Percentiles rank a stretch among this genome's conserved stretches.
These are phyloP conservation scores for Penicillium sclerotigenum DNA, from an alignment of 2,329 filamentous ascomycete species.

Conservation along the genomic window DNA sequence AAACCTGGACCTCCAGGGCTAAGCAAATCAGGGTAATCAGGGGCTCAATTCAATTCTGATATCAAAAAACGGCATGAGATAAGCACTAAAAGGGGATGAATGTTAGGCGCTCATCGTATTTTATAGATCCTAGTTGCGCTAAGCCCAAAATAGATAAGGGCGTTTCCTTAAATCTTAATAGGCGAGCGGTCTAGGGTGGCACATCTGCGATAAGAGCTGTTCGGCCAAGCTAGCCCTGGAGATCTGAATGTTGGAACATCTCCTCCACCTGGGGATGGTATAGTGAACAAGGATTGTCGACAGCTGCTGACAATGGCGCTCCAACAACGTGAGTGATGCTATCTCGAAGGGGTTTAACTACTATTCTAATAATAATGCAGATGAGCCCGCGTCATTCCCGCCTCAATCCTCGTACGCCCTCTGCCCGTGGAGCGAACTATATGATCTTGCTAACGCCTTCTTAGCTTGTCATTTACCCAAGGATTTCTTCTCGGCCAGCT, in stretches of 20 bases:
- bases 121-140: neutral
- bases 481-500: constrained; percentile 91
- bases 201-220: constrained; percentile 15
- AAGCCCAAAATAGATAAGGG: neutral
- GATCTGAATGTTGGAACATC: constrained; percentile 17
- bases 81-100: neutral
- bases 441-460: constrained; percentile 16
- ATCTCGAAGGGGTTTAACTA: too few species aligned
- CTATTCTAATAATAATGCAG: constrained; percentile 23
- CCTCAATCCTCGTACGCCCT: constrained; percentile 43
- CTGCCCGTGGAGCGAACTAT: constrained; percentile 12
- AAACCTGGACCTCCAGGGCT: neutral
- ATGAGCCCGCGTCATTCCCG: constrained; percentile 29
- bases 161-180: neutral
- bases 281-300: constrained; percentile 21
- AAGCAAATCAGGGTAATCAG: neutral
- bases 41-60: neutral
- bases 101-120: neutral
- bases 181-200: neutral
- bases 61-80: neutral
- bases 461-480: constrained; percentile 83
- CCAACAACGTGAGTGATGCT: constrained; percentile 28
- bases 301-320: constrained; percentile 32
- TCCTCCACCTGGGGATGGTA: constrained; percentile 22
- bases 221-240: constrained; percentile 15